Evolutionary conservation across 2,329 filamentous ascomycete genomes (phyloP), one percentile per base, ranked within the genome.

Genomic region (Diaporthe aspalathi): DNA sequence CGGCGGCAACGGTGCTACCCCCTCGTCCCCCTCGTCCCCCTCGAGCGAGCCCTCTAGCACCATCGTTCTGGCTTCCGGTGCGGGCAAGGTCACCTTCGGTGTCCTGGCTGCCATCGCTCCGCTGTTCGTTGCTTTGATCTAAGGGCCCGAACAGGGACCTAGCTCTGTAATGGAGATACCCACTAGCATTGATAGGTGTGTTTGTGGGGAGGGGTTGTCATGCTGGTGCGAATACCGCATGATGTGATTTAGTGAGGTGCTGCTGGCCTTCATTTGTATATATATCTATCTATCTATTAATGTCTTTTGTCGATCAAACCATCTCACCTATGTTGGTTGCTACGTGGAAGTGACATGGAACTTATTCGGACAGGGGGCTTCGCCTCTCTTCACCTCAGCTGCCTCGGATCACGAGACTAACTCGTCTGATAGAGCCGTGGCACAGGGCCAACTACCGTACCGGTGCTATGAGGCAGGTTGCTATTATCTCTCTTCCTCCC

Each of bases 71-170:
- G 70, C 72, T 24, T 70, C 69, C 3, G 72, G 72, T 16, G 72
- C 72, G 14, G 60, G 65, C 69, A 73, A 73, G 65, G 57, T 54
- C 27, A 67, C 69, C 12, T 73, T 73, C 38, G 72, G 72, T 56
- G 35, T 73, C n/a, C 56, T 71, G 69, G 72, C 72, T 67, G 71
- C 68, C 62, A 38, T 71, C 20, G 72, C 57, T 1, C 72, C 72
- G 56, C 43, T 73, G 49, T 45, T 73, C 57, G n/a, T 63, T 16
- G 72, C 72, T 24, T 56, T 73, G 9, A 57, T 73, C 50, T 73
- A 73, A 73, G 49, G 29, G 38, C 47, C 38, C 17, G 35, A 49
- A 40, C 49, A 3, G 40, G 52, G 17, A 54, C n/a, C 24, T 68
- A 5, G 27, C 35, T 5, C 2, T 27, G 54, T 60, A 47, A 32